Base-by-base conservation (phyloP, 148 eudicot genomes). In the Silene latifolia region DNA sequence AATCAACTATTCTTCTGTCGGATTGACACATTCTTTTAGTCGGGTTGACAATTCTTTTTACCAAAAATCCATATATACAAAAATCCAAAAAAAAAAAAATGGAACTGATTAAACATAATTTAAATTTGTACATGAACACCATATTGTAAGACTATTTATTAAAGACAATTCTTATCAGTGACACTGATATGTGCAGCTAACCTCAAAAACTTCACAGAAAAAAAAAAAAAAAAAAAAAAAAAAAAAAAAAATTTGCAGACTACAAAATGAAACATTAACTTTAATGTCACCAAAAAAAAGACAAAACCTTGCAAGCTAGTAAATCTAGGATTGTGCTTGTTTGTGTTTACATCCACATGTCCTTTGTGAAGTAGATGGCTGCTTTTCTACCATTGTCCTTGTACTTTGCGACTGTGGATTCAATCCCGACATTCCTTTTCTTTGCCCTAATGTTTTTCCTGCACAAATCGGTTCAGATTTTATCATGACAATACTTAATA, bases 371-470 rank as follows among this genome's bases (percentile, higher is more conserved):
- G 60, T 25, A 19, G 82, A 21, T 48, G 72, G 32, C 20, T 53
- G 80, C 79, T 63, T 85, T 68, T 81, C 83, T 51, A 59, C 42
- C 54, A 47, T 61, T 3, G 68, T 54, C 66, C 78, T 81, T 20
- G 78, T 14, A 73, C 46, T 67, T 15, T 72, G 83, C 18, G 75
- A 39, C 68, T 70, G 65, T 4, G 84, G 59, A 48, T 60, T 77
- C 32, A 73, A 23, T 17, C 57, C 47, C 8, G 87, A 72, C 60
- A 83, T 46, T 48, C 63, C 79, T 64, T 73, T 77, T 68, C 73
- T 57, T 63, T 82, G 78, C 67, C 71, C 64, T 75, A 64, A 74
- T 3, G 73, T 76, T 76, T 74, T 63, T 29, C 75, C 85, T 80
- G 68, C 77, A 67, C 4, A 23, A 66, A 20, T 48, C 60, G 32